Evolutionary conservation across 495 filamentous ascomycete genomes (phyloP), one percentile per base, ranked within the genome.

Genomic region (Wilcoxina mikolae): DNA sequence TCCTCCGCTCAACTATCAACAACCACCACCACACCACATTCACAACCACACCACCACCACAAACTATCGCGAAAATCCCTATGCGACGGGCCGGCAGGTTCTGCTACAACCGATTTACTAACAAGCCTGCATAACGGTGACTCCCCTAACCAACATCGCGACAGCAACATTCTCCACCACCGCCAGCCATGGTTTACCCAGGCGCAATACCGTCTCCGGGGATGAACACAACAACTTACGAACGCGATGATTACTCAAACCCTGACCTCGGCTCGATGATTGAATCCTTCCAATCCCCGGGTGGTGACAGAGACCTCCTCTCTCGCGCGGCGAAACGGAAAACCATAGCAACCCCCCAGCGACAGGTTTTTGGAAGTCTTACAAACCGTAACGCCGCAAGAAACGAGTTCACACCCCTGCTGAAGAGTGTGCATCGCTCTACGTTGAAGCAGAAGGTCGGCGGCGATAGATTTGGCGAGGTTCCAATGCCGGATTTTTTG

Each of bases 381-480:
- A 29, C 74, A 74, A 59, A 84, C 62, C 82, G 69, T 24, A 74
- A 77, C 11, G 68, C 72, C 22, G 76, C 75, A 33, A 76, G 72
- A 12, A 78, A 76, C 44, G 93, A 98, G 57, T 98, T 98, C 65
- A 98, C 91, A 2, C 91, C 91, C 0, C 69, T 98, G 52, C 78
- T 98, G 65, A 90, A 87, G 70, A 94, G 84, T 54, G 88, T 87
- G 12, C 85, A 86, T 17, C 80, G 79, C 51, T 89, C 90, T 61
- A 88, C 82, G 58, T 75, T 80, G 29, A 70, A 83, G 46, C 75
- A 76, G 44, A 77, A 77, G 62, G 72, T 70, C 65, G 77, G 72
- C 72, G 78, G 65, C 67, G 49, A 9, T n/a, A n/a, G n/a, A 2
- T 23, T 20, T 17, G 22, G 39, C 5, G 38, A 44, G 3, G 75